Percentiles rank a stretch among this genome's conserved stretches.
Evolutionary conservation across 208 protist species (phyloP).

Genomic region (Crithidia expoeki): DNA sequence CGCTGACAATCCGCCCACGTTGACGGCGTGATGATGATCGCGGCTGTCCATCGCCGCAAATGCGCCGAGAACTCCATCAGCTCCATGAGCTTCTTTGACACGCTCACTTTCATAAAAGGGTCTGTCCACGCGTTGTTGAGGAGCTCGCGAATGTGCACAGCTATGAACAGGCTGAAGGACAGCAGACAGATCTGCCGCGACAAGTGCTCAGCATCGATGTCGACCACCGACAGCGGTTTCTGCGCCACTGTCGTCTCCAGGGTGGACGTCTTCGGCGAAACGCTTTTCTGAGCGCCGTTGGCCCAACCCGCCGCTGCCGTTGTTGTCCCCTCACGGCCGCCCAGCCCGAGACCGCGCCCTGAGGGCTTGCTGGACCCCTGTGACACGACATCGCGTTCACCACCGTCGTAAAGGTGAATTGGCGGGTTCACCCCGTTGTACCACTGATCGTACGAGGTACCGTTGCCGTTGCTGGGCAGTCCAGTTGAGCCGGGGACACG

Average conservation of each 20-base stretch:
- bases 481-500: neutral
- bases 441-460: constrained; percentile 5
- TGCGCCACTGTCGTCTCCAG: constrained; percentile 22
- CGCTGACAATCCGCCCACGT: constrained; percentile 47
- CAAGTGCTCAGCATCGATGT: constrained; percentile 39
- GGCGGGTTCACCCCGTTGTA: neutral
- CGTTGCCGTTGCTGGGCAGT: constrained; percentile 3
- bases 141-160: constrained; percentile 64
- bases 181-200: constrained; percentile 63
- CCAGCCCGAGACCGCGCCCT: neutral
- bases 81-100: constrained; percentile 43
- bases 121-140: constrained; percentile 72
- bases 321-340: neutral
- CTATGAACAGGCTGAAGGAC: constrained; percentile 61
- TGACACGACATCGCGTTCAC: neutral
- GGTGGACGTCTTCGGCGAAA: neutral
- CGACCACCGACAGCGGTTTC: constrained; percentile 17
- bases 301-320: neutral
- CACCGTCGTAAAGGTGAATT: neutral
- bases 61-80: constrained; percentile 53
- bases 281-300: neutral
- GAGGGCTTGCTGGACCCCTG: neutral
- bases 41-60: constrained; percentile 54
- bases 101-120: constrained; percentile 31
- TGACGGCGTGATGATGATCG: constrained; percentile 47